Conservation (phyloP, 2,329 filamentous ascomycete species). For the Exophiala sp. region DNA sequence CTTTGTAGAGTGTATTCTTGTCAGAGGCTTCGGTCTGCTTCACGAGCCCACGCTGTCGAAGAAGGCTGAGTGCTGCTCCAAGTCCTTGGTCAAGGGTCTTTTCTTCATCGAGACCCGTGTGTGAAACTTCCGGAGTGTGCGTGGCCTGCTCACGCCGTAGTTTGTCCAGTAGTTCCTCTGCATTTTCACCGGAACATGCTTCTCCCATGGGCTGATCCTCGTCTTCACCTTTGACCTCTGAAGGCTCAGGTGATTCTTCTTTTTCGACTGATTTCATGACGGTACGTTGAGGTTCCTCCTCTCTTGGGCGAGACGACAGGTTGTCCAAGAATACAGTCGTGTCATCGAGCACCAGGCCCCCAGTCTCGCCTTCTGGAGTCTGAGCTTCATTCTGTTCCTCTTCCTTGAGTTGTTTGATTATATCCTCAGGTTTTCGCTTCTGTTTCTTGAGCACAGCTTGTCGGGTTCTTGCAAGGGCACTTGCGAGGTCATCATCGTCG, state of each 20-base stretch:
- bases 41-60: slow-evolving; percentile 81
- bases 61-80: slow-evolving; percentile 74
- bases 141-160: slow-evolving; percentile 48
- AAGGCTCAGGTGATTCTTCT: slow-evolving; percentile 1
- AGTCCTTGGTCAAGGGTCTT: slow-evolving; percentile 73
- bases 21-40: slow-evolving; percentile 60
- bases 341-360: slow-evolving; percentile 87
- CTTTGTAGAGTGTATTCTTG: slow-evolving; percentile 64
- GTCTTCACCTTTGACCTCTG: slow-evolving; percentile 40
- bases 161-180: slow-evolving; percentile 48
- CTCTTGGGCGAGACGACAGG: slow-evolving; percentile 60
- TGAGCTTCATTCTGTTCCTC: slow-evolving; percentile 53
- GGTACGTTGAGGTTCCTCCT: slow-evolving; percentile 41
- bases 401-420: slow-evolving; percentile 73
- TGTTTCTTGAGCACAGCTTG: slow-evolving; percentile 84
- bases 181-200: slow-evolving; percentile 51
- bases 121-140: slow-evolving; percentile 52
- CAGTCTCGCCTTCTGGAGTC: slow-evolving; percentile 48
- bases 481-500: slow-evolving; percentile 91
- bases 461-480: slow-evolving; percentile 77
- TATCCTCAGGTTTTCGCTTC: slow-evolving; percentile 83
- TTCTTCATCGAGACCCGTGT: slow-evolving; percentile 79
- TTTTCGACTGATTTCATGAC: slow-evolving; percentile 24
- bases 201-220: slow-evolving; percentile 54
- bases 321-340: slow-evolving; percentile 92